Evolutionary conservation across 768 basidiomycete species (phyloP).

Genomic region (Auricularia sp.): DNA sequence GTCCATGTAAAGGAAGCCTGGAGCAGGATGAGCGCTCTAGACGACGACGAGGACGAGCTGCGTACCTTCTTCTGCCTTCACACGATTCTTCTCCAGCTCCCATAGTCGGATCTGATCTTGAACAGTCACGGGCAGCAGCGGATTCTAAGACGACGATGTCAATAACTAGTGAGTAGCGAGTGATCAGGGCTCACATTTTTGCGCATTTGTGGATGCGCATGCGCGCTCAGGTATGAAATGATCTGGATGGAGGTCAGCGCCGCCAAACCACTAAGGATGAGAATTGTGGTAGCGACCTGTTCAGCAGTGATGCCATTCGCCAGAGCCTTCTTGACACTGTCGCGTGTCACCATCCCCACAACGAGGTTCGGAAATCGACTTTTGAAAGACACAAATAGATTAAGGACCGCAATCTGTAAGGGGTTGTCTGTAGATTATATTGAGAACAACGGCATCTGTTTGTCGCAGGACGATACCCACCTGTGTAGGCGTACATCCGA

Average conservation of each 20-base stretch:
- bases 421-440: constrained; percentile 61
- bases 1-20: constrained; percentile 81
- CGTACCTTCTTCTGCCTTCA: constrained; percentile 80
- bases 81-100: constrained; percentile 90
- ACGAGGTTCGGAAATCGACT: constrained; percentile 95
- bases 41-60: constrained; percentile 11
- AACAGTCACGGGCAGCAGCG: constrained; percentile 90
- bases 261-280: no score
- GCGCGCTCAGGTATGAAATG: constrained; percentile 86
- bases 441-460: background rate
- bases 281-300: constrained; percentile 48
- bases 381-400: constrained; percentile 85
- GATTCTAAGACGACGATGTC: constrained; percentile 46
- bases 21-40: background rate
- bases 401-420: constrained; percentile 89
- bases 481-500: constrained; percentile 94
- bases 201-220: constrained; percentile 98
- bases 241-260: constrained; percentile 43
- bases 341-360: constrained; percentile 90
- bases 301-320: constrained; percentile 92
- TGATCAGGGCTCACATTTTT: constrained; percentile 56
- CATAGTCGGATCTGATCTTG: constrained; percentile 97
- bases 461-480: constrained; percentile 29
- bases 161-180: background rate
- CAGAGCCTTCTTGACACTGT: constrained; percentile 90